Evolutionary conservation across 2,329 filamentous ascomycete genomes (phyloP).

Genomic region (Calonectria crousiana): DNA sequence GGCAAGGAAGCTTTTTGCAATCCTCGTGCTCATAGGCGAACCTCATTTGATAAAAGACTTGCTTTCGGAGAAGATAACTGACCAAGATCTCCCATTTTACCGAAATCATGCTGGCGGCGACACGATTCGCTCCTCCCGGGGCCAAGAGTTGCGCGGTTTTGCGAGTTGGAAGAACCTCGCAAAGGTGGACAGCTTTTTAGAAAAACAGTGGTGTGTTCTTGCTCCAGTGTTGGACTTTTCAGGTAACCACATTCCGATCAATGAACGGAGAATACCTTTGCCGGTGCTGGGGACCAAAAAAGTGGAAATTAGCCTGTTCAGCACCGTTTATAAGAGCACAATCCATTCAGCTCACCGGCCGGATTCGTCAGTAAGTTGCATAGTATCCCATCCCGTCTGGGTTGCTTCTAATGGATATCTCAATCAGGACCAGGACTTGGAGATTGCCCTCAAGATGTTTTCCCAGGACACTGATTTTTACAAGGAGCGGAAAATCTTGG

Average conservation of each 20-base stretch:
- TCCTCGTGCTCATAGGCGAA: constrained; percentile 29
- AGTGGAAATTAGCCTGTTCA: background rate
- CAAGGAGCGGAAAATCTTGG: constrained; percentile 20
- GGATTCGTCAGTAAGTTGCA: background rate
- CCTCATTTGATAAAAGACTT: background rate
- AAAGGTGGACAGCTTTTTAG: constrained; percentile 19
- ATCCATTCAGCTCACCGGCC: constrained; percentile 18
- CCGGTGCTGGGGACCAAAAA: background rate
- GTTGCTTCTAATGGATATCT: background rate
- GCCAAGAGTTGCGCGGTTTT: background rate
- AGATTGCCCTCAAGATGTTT: constrained; percentile 31
- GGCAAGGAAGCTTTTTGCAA: constrained; percentile 24
- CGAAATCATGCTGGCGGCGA: background rate
- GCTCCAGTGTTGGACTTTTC: constrained; percentile 19
- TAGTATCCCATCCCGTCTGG: accelerated
- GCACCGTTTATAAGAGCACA: constrained; percentile 17
- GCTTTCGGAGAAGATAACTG: constrained; percentile 8
- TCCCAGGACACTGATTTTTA: background rate
- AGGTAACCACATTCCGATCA: constrained; percentile 9
- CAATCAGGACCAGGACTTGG: background rate
- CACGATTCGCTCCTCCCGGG: constrained; percentile 10
- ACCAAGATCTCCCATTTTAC: constrained; percentile 29
- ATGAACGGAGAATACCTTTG: constrained; percentile 6
- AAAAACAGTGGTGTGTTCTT: constrained; percentile 30
- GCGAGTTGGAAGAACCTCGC: constrained; percentile 10